Percentiles rank a stretch among this genome's conserved stretches.
Conservation (phyloP, 2,329 filamentous ascomycete genomes). For the Acarospora socialis region DNA sequence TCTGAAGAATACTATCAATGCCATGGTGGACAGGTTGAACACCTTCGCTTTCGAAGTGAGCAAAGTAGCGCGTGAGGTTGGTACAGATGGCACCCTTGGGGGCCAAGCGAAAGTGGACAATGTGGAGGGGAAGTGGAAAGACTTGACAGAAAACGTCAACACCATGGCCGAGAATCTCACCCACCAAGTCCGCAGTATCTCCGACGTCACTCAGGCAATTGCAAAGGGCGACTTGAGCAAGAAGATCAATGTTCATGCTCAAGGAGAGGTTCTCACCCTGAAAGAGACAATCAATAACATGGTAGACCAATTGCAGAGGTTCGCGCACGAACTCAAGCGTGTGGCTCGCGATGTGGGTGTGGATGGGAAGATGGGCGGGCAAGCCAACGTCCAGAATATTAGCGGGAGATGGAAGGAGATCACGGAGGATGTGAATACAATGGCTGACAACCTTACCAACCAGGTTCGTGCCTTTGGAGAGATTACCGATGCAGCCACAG, state of each 20-base stretch:
- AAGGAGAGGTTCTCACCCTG: conserved; percentile 83
- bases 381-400: conserved; percentile 85
- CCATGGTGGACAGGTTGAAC: conserved; percentile 51
- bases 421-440: conserved; percentile 90
- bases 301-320: conserved; percentile 88
- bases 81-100: conserved; percentile 49
- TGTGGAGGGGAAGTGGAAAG: conserved; percentile 53
- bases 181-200: conserved; percentile 70
- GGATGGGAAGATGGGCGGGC: conserved; percentile 95
- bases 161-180: conserved; percentile 53
- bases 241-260: conserved; percentile 88
- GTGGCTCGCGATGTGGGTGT: conserved; percentile 95
- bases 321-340: conserved; percentile 89
- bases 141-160: conserved; percentile 53
- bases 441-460: conserved; percentile 75
- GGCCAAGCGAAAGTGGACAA: conserved; percentile 51
- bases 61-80: conserved; percentile 51
- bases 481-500: conserved; percentile 93
- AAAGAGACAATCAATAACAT: conserved; percentile 99
- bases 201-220: conserved; percentile 86
- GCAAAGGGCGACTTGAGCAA: conserved; percentile 91
- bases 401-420: conserved; percentile 97
- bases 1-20: conserved; percentile 76
- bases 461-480: conserved; percentile 97
- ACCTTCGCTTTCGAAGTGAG: conserved; percentile 52